Evolutionary conservation across 1,139 yeast species (phyloP).

Genomic region (Saccharomyces hybrid): DNA sequence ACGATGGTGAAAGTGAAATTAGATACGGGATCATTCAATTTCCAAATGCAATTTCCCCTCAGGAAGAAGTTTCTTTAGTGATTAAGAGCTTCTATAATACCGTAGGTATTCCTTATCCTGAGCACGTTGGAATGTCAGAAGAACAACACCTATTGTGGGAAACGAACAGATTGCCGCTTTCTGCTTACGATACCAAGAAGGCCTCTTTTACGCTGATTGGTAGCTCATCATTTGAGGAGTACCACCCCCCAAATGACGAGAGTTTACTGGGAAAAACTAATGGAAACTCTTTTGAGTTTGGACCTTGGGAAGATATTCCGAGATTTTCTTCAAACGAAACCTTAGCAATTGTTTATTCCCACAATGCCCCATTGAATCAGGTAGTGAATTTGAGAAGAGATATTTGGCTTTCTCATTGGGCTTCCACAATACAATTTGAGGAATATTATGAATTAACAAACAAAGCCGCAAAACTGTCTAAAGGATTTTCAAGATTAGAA

Average conservation of each 20-base stretch:
- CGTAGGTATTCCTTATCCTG: conserved; percentile 55
- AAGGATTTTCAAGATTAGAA: conserved; percentile 73
- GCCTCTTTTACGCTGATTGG: conserved; percentile 49
- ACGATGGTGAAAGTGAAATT: conserved; percentile 24
- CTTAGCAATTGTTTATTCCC: conserved; percentile 55
- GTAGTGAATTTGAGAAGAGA: conserved; percentile 61
- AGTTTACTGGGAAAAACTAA: conserved; percentile 16
- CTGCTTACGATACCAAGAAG: conserved; percentile 54
- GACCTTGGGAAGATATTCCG: conserved; percentile 43
- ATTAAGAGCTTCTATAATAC: conserved; percentile 48
- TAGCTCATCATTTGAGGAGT: conserved; percentile 16
- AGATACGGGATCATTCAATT: conserved; percentile 45
- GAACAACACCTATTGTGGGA: conserved; percentile 52
- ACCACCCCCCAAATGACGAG: conserved; percentile 35
- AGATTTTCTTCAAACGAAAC: conserved; percentile 42
- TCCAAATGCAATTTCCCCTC: conserved; percentile 64
- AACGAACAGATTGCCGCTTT: conserved; percentile 50
- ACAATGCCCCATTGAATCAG: conserved; percentile 59
- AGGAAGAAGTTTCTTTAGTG: conserved; percentile 43
- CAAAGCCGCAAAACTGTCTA: conserved; percentile 58
- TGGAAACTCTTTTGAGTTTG: conserved; percentile 40
- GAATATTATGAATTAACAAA: conserved; percentile 82
- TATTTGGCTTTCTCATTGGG: conserved; percentile 80
- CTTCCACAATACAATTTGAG: conserved; percentile 55
- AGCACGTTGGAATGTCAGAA: conserved; percentile 50